Evolutionary conservation across 106 monocot species (phyloP), one percentile per base, ranked within the genome.

Genomic region (Hemerocallis citrina): DNA sequence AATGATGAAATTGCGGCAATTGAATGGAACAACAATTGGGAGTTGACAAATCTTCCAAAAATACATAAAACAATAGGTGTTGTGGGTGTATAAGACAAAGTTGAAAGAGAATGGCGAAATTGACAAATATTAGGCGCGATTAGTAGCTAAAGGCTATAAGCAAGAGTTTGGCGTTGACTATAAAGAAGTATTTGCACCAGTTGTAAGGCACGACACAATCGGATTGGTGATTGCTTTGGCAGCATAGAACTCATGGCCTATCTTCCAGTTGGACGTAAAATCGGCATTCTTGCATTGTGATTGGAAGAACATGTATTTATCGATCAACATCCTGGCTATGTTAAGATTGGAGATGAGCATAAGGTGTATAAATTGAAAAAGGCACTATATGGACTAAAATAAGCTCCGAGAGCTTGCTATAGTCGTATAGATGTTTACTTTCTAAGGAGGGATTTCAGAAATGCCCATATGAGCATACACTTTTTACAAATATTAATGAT

Each of bases 381-480:
- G n/a, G n/a, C n/a, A n/a, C n/a, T 65, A 34, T 65, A 65, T 25
- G 48, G 51, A 0, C n/a, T 65, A 14, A 65, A 49, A 44, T 34
- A 65, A 38, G 32, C 65, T 3, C 34, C 65, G 5, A 33, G 34
- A 22, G 65, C 51, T 17, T 65, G 50, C 34, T 15, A 65, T n/a
- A 49, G 17, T 12, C 22, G 14, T 4, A 65, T 50, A 43, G 43
- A 62, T 44, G 2, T 13, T 6, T 62, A 44, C 30, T 62, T 62
- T 17, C 44, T 21, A 6, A 3, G 50, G 35, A 29, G 33, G 50
- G 33, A 5, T 51, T 51, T 34, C 25, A 34, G 3, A 34, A 25
- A 51, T 19, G 50, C 25, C 65, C 7, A 29, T 12, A 5, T 15
- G 62, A 44, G n/a, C 42, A 4, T 6, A 20, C 40, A 29, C 42